These are phyloP conservation scores for Leishmania aethiopica DNA, from an alignment of 208 protist species.

Conservation along the genomic window DNA sequence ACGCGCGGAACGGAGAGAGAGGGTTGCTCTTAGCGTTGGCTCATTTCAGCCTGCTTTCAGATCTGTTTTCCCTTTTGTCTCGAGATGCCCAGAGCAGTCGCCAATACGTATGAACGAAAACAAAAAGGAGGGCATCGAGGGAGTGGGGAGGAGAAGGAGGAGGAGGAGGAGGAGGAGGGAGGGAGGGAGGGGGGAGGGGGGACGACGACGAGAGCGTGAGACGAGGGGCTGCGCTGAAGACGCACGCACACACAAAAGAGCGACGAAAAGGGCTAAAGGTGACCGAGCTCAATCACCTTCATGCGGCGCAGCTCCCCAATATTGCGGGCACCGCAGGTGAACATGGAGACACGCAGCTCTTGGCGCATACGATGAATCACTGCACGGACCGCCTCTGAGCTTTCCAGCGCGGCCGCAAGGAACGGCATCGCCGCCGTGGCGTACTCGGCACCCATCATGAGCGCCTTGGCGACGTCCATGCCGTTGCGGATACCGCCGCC, in stretches of 20 bases:
- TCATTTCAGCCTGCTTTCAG: not conserved
- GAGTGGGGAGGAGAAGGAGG: not conserved
- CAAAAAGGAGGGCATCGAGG: not conserved
- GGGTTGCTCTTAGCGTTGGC: not conserved
- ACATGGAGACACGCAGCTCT: slow-evolving; percentile 88
- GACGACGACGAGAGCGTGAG: too few species aligned
- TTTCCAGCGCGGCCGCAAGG: slow-evolving; percentile 80
- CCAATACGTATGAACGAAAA: not conserved
- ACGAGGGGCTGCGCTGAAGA: not conserved
- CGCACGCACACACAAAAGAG: not conserved
- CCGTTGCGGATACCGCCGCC: slow-evolving; percentile 88
- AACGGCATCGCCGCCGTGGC: slow-evolving; percentile 89
- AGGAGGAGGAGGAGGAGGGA: not conserved
- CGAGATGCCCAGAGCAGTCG: not conserved
- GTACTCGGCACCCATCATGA: slow-evolving; percentile 87
- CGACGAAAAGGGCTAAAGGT: slow-evolving; percentile 34
- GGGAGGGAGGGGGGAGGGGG: not conserved
- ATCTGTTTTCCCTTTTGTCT: not conserved
- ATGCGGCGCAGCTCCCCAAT: slow-evolving; percentile 70
- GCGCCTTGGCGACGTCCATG: slow-evolving; percentile 85
- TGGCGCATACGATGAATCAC: slow-evolving; percentile 79
- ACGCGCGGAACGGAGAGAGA: not conserved
- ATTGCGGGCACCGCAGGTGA: slow-evolving; percentile 85
- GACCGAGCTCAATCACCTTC: slow-evolving; percentile 41
- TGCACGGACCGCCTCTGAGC: slow-evolving; percentile 60